A percentile compares a stretch with the other conserved stretches of the same genome.
These are phyloP conservation scores for Penicillium sp. DNA, from an alignment of 2,329 filamentous ascomycete species.

Conservation along the genomic window DNA sequence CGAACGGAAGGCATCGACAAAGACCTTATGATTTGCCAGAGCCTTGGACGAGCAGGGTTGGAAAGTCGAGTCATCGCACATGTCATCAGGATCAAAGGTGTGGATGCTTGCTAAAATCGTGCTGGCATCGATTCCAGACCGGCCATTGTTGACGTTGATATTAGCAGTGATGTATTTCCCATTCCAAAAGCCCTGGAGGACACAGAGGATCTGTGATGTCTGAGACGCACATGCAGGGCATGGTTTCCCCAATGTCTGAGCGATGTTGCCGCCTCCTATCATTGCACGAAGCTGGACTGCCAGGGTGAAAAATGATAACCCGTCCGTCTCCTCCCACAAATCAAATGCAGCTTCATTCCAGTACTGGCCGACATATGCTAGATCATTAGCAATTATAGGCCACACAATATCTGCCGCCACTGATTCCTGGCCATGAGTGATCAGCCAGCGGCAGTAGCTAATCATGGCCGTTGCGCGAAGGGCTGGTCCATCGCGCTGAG, in stretches of 20 bases:
- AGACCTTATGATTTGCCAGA: constrained; percentile 70
- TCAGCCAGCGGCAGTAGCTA: constrained; percentile 69
- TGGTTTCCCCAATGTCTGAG: constrained; percentile 57
- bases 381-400: constrained; percentile 71
- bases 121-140: constrained; percentile 69
- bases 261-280: constrained; percentile 60
- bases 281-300: constrained; percentile 64
- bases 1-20: constrained; percentile 69
- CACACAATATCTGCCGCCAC: constrained; percentile 59
- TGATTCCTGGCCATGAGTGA: constrained; percentile 55
- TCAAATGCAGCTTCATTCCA: constrained; percentile 61
- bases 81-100: constrained; percentile 26
- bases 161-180: constrained; percentile 49
- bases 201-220: constrained; percentile 68
- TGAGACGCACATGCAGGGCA: constrained; percentile 52
- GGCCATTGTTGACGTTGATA: constrained; percentile 50
- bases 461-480: constrained; percentile 71
- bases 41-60: constrained; percentile 69
- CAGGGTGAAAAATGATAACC: constrained; percentile 74
- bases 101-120: constrained; percentile 53
- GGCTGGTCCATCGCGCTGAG: constrained; percentile 74
- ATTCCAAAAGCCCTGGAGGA: constrained; percentile 72
- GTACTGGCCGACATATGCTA: constrained; percentile 59
- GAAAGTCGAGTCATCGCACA: constrained; percentile 54
- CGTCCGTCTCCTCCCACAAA: constrained; percentile 76